Conservation (phyloP, 345 rosid species). For the Rhizophora apiculata region DNA sequence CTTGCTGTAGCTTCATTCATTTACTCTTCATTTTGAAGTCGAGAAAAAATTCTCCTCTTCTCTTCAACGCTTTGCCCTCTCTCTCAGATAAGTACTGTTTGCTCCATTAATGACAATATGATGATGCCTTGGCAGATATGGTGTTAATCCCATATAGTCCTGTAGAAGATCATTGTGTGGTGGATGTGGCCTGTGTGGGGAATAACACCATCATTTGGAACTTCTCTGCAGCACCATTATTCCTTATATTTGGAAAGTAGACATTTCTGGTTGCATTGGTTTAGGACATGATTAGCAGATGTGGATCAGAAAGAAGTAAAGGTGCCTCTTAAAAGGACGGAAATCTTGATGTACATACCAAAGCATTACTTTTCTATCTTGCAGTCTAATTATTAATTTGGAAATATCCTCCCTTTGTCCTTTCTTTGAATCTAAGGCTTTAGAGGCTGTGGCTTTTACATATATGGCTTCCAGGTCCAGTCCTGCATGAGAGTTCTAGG, state of each 20-base stretch:
- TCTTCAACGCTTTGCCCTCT: neutral
- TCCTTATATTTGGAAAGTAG: neutral
- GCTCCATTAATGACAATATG: neutral
- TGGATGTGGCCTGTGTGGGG: neutral
- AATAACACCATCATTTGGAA: neutral
- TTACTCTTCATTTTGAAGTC: neutral
- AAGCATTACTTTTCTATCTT: neutral
- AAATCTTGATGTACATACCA: neutral
- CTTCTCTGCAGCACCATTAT: neutral
- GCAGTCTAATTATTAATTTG: slow-evolving; percentile 4
- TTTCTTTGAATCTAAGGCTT: neutral
- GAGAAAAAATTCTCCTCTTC: neutral
- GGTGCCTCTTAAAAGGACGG: slow-evolving; percentile 10
- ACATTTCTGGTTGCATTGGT: neutral
- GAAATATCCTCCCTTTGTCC: neutral
- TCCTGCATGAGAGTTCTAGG: neutral
- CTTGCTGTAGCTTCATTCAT: neutral
- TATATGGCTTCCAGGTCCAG: slow-evolving; percentile 9
- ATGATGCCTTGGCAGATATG: neutral
- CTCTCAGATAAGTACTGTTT: neutral
- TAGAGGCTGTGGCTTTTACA: neutral
- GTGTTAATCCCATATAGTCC: neutral
- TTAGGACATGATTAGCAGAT: neutral
- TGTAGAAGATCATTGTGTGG: neutral
- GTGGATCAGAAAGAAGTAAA: slow-evolving; percentile 9